These are phyloP conservation scores for Beauveria scarabaeidicola DNA, from an alignment of 2,329 filamentous ascomycete genomes.

Conservation along the genomic window DNA sequence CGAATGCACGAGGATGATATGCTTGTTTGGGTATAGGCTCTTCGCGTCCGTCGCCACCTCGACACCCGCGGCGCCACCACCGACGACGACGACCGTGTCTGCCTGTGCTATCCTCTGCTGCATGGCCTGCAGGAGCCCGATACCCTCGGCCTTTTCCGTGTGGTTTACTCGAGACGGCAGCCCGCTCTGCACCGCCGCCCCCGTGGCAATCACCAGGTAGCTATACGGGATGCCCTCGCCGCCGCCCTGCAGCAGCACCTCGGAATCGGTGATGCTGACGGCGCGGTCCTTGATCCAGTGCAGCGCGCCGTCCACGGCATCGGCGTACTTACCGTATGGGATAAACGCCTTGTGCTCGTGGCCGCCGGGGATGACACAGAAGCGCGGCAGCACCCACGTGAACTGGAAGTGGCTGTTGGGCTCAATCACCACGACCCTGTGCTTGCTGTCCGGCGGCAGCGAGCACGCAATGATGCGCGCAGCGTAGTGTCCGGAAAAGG, in stretches of 20 bases:
- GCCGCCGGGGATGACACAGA: constrained; percentile 39
- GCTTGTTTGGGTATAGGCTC: constrained; percentile 45
- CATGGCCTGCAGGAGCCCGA: constrained; percentile 34
- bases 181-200: constrained; percentile 33
- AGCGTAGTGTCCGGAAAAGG: constrained; percentile 46
- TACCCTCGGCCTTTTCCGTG: constrained; percentile 33
- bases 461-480: constrained; percentile 38
- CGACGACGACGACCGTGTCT: constrained; percentile 40
- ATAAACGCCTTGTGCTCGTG: constrained; percentile 53
- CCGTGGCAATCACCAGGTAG: constrained; percentile 50
- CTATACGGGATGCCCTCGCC: constrained; percentile 42
- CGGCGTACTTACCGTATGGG: constrained; percentile 41
- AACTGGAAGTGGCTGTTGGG: constrained; percentile 54
- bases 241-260: constrained; percentile 31
- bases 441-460: constrained; percentile 37
- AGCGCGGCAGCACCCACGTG: constrained; percentile 51
- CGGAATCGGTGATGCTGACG: constrained; percentile 25
- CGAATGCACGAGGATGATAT: constrained; percentile 50
- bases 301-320: constrained; percentile 23
- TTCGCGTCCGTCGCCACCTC: constrained; percentile 54
- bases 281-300: constrained; percentile 37
- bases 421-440: constrained; percentile 48
- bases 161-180: constrained; percentile 41
- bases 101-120: constrained; percentile 37
- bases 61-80: constrained; percentile 54